phyloP scores from a whole-genome alignment of 345 rosid genomes.

The Lumnitzera racemosa region DNA sequence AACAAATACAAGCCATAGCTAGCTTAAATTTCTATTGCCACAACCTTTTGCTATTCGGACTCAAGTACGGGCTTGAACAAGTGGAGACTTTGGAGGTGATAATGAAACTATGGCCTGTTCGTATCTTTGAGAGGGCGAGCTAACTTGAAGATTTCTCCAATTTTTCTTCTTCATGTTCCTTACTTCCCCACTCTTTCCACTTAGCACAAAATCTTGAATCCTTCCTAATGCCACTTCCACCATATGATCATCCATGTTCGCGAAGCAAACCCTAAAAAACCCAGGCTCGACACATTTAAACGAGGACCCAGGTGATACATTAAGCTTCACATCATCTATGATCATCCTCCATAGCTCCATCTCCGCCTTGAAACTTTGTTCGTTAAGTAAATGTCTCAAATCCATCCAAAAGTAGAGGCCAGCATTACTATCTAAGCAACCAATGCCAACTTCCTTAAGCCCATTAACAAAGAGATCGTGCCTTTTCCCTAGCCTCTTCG shows the following conservation, averaged over 20 bases:
- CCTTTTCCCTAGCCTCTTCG: conserved; percentile 43
- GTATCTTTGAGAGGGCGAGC: conserved; percentile 31
- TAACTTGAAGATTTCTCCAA: conserved; percentile 37
- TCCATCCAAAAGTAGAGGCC: conserved; percentile 88
- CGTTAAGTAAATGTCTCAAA: conserved; percentile 44
- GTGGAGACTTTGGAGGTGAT: conserved; percentile 58
- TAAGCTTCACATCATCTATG: conserved; percentile 59
- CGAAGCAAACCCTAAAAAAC: conserved; percentile 88
- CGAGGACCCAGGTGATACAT: conserved; percentile 78
- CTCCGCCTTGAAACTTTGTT: conserved; percentile 40
- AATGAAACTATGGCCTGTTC: conserved; percentile 52
- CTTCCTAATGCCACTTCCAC: conserved; percentile 49
- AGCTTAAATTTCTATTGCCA: too few species aligned
- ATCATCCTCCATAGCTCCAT: conserved; percentile 55
- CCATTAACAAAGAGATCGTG: conserved; percentile 35
- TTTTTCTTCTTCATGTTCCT: conserved; percentile 20
- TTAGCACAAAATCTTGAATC: conserved; percentile 37
- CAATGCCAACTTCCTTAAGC: conserved; percentile 42
- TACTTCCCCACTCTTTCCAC: not conserved
- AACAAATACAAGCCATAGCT: too few species aligned
- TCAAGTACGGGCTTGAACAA: conserved; percentile 39
- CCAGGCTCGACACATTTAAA: conserved; percentile 70
- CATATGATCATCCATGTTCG: conserved; percentile 67
- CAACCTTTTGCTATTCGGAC: too few species aligned
- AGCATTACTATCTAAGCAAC: conserved; percentile 46